Base-by-base conservation (phyloP, 2,329 filamentous ascomycete genomes). In the Emydomyces testavorans region DNA sequence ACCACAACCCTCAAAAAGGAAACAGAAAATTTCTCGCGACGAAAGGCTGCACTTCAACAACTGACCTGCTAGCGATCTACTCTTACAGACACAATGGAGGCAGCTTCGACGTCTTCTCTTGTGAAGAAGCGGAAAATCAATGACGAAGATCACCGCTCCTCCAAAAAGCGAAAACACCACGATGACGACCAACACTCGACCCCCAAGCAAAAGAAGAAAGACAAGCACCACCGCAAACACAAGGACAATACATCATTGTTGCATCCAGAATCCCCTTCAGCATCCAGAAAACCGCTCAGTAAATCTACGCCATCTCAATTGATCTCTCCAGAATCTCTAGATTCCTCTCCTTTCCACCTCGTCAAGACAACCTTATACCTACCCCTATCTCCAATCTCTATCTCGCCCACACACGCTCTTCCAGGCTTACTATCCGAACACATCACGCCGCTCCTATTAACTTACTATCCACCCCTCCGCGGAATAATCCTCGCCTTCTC, bases 321-420 rank as follows among this genome's bases (percentile, higher is more conserved):
- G 18, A 15, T 45, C 37, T 35, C 44, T 15, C 13, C 31, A 5
- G 43, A 50, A 13, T 32, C 46, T 20, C 15, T 42, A 3, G 28
- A 49, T 29, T 49, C 54, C 67, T 84, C 83, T 37, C 84, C 89
- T 13, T 90, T 94, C 67, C 80, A 80, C 62, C 77, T 79, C 23
- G 82, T 90, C 59, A 87, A 83, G 18, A 77, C 86, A 35, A 89
- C 89, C 1, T 77, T 94, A 57, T 80, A 79, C 60, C 68, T 82
- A 50, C 71, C 76, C 4, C 68, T 81, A 47, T 73, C 78, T 32
- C 76, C 78, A 18, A 72, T 78, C 49, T 71, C 68, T 24, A 68
- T 71, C 46, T 69, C 72, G 7, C 70, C 76, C 40, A 64, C 68
- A 18, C 69, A 73, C 54, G 73, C 77, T 7, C 65, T 77, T 46